Percentiles rank a stretch among this genome's conserved stretches.
Conservation (phyloP, 306 rosid species). For the Trifolium repens region DNA sequence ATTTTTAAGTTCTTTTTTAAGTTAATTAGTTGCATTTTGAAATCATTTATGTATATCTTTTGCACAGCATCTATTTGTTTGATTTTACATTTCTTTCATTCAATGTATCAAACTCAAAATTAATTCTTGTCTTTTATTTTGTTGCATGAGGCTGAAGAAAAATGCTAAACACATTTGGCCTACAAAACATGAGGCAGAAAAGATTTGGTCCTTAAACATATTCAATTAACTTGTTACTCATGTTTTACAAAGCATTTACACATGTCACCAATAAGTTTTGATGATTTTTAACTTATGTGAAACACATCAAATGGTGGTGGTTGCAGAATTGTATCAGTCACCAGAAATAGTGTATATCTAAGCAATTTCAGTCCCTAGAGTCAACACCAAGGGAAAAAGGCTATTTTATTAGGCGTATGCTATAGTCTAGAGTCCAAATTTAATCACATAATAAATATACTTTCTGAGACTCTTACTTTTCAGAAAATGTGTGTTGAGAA, state of each 20-base stretch:
- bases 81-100: background rate
- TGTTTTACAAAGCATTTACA: background rate
- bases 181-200: constrained; percentile 1
- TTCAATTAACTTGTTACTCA: background rate
- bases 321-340: too few species aligned
- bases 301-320: too few species aligned
- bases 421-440: background rate
- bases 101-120: constrained; percentile 36
- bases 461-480: too few species aligned
- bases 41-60: constrained; percentile 56
- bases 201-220: background rate
- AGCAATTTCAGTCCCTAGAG: too few species aligned
- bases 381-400: too few species aligned
- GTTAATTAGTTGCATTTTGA: constrained; percentile 50
- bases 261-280: background rate
- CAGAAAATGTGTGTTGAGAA: too few species aligned
- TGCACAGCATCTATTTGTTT: constrained; percentile 37
- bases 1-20: constrained; percentile 51
- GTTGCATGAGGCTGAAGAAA: background rate
- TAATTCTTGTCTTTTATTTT: constrained; percentile 8
- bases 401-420: too few species aligned
- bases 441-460: background rate
- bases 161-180: constrained; percentile 5
- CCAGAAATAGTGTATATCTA: too few species aligned
- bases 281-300: too few species aligned